These are phyloP conservation scores for Sonneratia caseolaris DNA, from an alignment of 345 rosid species.

Conservation along the genomic window DNA sequence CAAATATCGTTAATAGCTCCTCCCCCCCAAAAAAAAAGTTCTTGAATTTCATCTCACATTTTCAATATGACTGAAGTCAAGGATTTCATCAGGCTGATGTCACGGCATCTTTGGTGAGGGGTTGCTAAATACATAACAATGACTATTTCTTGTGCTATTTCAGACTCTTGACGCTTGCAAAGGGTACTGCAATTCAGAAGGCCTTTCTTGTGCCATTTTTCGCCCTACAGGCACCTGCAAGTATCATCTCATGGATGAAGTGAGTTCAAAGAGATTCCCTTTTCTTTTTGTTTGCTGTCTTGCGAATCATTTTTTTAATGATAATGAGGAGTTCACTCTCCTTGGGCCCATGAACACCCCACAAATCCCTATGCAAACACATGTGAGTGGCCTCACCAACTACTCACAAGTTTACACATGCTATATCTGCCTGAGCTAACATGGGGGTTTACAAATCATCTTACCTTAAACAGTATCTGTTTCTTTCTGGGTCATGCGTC, in stretches of 20 bases:
- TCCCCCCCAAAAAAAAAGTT: neutral
- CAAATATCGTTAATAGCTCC: neutral
- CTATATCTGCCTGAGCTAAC: no score
- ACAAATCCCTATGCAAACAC: no score
- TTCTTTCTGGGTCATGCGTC: no score
- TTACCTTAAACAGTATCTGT: no score
- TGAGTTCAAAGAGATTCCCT: slow-evolving; percentile 18
- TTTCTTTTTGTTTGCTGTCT: neutral
- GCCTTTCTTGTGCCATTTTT: slow-evolving; percentile 71
- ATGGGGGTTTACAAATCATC: no score
- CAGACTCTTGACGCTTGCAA: slow-evolving; percentile 62
- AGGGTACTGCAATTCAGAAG: slow-evolving; percentile 68
- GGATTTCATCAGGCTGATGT: neutral
- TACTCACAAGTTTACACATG: no score
- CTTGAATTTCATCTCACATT: neutral
- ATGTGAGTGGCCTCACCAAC: no score
- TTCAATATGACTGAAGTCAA: neutral
- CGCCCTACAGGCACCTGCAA: slow-evolving; percentile 63
- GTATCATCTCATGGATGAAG: slow-evolving; percentile 74
- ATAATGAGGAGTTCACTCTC: no score
- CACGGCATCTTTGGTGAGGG: neutral
- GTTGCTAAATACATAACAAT: neutral
- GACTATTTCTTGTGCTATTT: neutral
- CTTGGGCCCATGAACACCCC: no score
- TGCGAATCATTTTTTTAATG: no score